Conservation (phyloP, 1,284 basidiomycete genomes). For the Rhodotorula sp. region DNA sequence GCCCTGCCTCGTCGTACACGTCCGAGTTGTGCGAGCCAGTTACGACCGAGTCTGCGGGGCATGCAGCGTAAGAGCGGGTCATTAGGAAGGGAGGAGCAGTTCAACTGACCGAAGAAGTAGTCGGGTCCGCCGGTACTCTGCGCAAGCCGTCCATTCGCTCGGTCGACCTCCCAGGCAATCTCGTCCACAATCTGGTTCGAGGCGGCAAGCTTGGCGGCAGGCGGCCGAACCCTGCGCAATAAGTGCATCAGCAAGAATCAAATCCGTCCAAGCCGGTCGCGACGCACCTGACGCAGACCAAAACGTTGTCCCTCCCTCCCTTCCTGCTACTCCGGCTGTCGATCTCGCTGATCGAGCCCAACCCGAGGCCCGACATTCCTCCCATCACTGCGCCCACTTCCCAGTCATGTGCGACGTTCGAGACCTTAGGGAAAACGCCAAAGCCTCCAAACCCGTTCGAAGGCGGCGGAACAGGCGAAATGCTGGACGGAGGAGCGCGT, state of each 20-base stretch:
- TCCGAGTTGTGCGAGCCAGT: conserved; percentile 79
- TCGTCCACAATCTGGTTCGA: conserved; percentile 23
- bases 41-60: conserved; percentile 62
- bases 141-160: conserved; percentile 14
- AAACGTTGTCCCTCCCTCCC: conserved; percentile 39
- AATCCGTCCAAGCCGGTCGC: not conserved
- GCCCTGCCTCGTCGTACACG: conserved; percentile 78
- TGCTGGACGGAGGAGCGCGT: conserved; percentile 1
- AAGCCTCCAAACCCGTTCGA: not conserved
- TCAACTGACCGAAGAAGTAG: conserved; percentile 58
- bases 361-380: conserved; percentile 7
- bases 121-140: conserved; percentile 51
- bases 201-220: conserved; percentile 30
- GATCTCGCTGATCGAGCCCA: not conserved
- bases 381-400: not conserved
- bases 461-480: conserved; percentile 6
- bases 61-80: not conserved
- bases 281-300: conserved; percentile 37
- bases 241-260: not conserved
- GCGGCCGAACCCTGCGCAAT: conserved; percentile 35
- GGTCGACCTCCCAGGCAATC: conserved; percentile 34
- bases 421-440: conserved; percentile 9
- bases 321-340: not conserved
- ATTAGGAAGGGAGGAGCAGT: not conserved
- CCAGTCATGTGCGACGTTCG: not conserved